Conservation (phyloP, 306 rosid species). For the Morella rubra region DNA sequence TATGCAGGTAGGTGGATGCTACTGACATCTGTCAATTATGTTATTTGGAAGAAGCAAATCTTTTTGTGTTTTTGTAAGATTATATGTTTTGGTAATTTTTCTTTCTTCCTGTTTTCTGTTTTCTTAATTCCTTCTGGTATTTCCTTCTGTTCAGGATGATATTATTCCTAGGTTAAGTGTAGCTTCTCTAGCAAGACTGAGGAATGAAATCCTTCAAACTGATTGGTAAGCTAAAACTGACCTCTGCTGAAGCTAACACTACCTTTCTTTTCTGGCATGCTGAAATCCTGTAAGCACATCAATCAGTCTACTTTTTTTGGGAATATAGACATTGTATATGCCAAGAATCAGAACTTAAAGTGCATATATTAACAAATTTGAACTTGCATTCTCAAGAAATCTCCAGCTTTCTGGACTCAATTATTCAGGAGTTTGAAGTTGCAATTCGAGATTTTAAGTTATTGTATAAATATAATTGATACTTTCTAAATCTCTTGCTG, state of each 20-base stretch:
- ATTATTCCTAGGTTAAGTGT: conserved; percentile 74
- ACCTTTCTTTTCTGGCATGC: conserved; percentile 15
- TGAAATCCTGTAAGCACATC: conserved; percentile 8
- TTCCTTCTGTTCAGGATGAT: conserved; percentile 65
- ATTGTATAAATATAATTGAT: no score
- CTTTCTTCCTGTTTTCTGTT: conserved; percentile 20
- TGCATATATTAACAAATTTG: no score
- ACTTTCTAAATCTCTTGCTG: no score
- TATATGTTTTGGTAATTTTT: not conserved
- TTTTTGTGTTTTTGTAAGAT: not conserved
- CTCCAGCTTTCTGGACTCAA: not conserved
- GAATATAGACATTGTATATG: not conserved
- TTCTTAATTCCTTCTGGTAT: conserved; percentile 23
- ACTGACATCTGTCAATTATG: conserved; percentile 13
- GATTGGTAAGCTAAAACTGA: conserved; percentile 72
- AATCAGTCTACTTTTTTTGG: not conserved
- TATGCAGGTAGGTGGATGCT: conserved; percentile 73
- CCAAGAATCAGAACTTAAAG: not conserved
- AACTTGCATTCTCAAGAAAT: not conserved
- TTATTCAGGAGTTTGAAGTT: not conserved
- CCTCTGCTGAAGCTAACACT: conserved; percentile 12
- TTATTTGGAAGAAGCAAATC: conserved; percentile 6
- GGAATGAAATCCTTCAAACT: conserved; percentile 91
- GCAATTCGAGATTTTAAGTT: not conserved
- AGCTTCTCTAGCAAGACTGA: conserved; percentile 79